Percentiles rank a stretch among this genome's conserved stretches.
phyloP scores from a whole-genome alignment of 805 yeast genomes.

The Starmera dryadoides region DNA sequence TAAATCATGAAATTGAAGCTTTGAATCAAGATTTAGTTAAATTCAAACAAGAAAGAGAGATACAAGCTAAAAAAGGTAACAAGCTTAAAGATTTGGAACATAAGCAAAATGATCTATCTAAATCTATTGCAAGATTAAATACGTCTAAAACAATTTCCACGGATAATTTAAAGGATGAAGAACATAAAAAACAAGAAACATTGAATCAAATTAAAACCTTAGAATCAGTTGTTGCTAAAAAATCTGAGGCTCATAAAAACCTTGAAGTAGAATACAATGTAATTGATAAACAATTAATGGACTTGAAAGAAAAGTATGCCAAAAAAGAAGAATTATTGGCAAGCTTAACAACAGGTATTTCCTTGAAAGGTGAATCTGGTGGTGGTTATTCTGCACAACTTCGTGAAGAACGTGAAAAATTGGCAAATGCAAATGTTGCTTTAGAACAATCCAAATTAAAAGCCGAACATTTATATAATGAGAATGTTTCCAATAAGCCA shows the following conservation, averaged over 20 bases:
- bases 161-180: constrained; percentile 54
- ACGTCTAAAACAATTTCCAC: constrained; percentile 53
- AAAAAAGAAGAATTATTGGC: constrained; percentile 75
- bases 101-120: constrained; percentile 47
- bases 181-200: constrained; percentile 25
- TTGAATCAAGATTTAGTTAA: constrained; percentile 55
- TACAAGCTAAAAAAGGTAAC: constrained; percentile 55
- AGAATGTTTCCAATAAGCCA: constrained; percentile 35
- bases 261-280: constrained; percentile 38
- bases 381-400: constrained; percentile 76
- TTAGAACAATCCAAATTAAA: constrained; percentile 56
- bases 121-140: constrained; percentile 59
- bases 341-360: constrained; percentile 82
- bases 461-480: constrained; percentile 48
- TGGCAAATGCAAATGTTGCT: constrained; percentile 45
- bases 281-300: constrained; percentile 36
- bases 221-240: constrained; percentile 25
- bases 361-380: constrained; percentile 66
- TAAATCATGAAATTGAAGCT: constrained; percentile 47
- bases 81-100: constrained; percentile 52
- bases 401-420: constrained; percentile 48
- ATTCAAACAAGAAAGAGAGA: constrained; percentile 44
- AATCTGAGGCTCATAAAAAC: constrained; percentile 27
- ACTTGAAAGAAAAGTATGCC: constrained; percentile 38
- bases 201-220: constrained; percentile 28